These are phyloP conservation scores for Verticillium alfalfae DNA, from an alignment of 2,329 filamentous ascomycete genomes.

Conservation along the genomic window DNA sequence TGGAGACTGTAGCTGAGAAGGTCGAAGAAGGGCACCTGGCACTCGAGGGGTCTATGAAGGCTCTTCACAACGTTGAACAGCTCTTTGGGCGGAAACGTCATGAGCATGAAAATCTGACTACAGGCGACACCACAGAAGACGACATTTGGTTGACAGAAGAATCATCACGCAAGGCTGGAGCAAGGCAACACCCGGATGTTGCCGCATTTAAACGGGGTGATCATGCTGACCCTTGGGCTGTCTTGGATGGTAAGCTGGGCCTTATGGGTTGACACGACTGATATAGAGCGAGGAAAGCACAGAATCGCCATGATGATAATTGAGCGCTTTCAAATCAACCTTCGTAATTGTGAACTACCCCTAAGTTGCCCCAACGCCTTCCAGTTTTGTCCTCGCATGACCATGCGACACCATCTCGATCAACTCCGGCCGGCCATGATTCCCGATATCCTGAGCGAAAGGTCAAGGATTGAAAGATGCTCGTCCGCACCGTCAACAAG, in stretches of 20 bases:
- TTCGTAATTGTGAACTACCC: neutral
- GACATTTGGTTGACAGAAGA: constrained; percentile 31
- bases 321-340: neutral
- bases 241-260: constrained; percentile 48
- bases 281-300: neutral
- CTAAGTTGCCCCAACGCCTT: neutral
- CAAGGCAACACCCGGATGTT: constrained; percentile 11
- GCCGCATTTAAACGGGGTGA: constrained; percentile 16
- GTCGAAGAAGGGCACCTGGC: constrained; percentile 54
- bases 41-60: constrained; percentile 45
- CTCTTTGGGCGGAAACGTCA: constrained; percentile 34
- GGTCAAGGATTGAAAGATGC: constrained; percentile 82
- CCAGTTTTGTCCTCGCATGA: neutral
- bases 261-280: constrained; percentile 28
- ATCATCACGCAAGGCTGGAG: constrained; percentile 16
- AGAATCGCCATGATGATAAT: neutral
- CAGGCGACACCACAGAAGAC: constrained; percentile 18
- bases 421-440: constrained; percentile 48
- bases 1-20: constrained; percentile 53
- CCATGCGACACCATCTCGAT: neutral
- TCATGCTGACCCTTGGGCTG: constrained; percentile 41
- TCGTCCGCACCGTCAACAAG: constrained; percentile 93
- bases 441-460: constrained; percentile 74
- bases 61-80: constrained; percentile 41
- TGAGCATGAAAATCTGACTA: constrained; percentile 14